phyloP scores from a whole-genome alignment of 768 basidiomycete species.

The Daedaleopsis nitida region DNA sequence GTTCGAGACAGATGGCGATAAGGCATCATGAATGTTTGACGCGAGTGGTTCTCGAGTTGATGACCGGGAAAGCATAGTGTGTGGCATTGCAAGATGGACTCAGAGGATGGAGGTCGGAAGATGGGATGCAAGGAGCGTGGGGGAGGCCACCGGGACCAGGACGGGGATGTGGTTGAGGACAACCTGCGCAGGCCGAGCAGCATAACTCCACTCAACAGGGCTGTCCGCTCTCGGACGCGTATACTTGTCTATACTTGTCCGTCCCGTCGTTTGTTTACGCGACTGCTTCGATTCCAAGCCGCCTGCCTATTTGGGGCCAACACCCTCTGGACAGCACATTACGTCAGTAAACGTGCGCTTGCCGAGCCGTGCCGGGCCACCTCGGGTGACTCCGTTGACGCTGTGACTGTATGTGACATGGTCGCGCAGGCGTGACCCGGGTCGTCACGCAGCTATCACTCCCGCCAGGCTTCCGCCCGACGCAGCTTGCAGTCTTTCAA shows the following conservation, averaged over 20 bases:
- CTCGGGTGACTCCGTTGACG: conserved; percentile 7
- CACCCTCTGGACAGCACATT: conserved; percentile 4
- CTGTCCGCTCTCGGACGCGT: not conserved
- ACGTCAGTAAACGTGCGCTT: conserved; percentile 4
- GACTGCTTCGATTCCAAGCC: conserved; percentile 20
- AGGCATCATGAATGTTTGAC: conserved; percentile 3
- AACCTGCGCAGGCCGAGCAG: not conserved
- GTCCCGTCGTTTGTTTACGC: too few relatives aligned
- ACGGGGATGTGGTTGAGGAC: not conserved
- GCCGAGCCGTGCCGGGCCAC: conserved; percentile 11
- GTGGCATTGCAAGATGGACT: not conserved
- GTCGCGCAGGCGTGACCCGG: conserved; percentile 12
- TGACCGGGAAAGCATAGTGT: conserved; percentile 22
- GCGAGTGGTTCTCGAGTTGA: conserved; percentile 21
- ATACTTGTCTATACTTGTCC: too few relatives aligned
- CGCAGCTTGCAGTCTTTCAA: conserved; percentile 18
- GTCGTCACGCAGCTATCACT: conserved; percentile 19
- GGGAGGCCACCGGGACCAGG: conserved; percentile 15
- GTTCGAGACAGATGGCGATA: conserved; percentile 16
- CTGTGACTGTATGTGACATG: conserved; percentile 6
- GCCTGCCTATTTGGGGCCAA: conserved; percentile 8
- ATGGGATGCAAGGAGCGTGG: conserved; percentile 1
- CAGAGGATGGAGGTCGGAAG: not conserved
- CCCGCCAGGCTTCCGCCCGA: conserved; percentile 15
- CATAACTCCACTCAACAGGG: not conserved